Evolutionary conservation across 176 grass and related monocot species (phyloP).

Genomic region (Zoysia japonica): DNA sequence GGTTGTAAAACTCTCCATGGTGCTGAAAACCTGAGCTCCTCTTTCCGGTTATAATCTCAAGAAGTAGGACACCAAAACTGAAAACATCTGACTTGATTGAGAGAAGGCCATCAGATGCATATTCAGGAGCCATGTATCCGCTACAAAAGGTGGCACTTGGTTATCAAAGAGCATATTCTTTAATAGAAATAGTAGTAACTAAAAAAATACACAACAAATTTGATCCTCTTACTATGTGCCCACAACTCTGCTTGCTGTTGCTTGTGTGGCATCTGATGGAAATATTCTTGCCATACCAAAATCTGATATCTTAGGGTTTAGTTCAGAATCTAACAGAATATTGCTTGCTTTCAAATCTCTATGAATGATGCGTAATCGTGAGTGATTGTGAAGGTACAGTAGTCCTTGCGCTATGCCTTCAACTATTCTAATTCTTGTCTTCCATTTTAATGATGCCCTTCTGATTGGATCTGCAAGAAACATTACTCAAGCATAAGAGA

Average conservation of each 20-base stretch:
- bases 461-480: conserved; percentile 42
- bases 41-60: conserved; percentile 62
- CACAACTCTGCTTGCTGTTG: conserved; percentile 52
- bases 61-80: conserved; percentile 59
- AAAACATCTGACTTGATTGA: conserved; percentile 70
- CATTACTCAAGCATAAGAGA: neutral
- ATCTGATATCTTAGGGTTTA: conserved; percentile 82
- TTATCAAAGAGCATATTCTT: conserved; percentile 34
- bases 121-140: conserved; percentile 76
- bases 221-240: conserved; percentile 65
- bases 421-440: conserved; percentile 40
- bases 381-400: conserved; percentile 65
- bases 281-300: conserved; percentile 67
- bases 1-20: conserved; percentile 43
- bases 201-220: neutral
- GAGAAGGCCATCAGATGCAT: conserved; percentile 52
- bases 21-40: conserved; percentile 45
- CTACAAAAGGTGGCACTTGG: conserved; percentile 30
- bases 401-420: conserved; percentile 53
- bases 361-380: conserved; percentile 55
- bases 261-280: conserved; percentile 37
- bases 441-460: conserved; percentile 45
- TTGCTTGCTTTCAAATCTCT: conserved; percentile 75
- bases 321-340: conserved; percentile 60
- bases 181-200: conserved; percentile 22